Evolutionary conservation across 768 basidiomycete species (phyloP).

Genomic region (Postia placenta): DNA sequence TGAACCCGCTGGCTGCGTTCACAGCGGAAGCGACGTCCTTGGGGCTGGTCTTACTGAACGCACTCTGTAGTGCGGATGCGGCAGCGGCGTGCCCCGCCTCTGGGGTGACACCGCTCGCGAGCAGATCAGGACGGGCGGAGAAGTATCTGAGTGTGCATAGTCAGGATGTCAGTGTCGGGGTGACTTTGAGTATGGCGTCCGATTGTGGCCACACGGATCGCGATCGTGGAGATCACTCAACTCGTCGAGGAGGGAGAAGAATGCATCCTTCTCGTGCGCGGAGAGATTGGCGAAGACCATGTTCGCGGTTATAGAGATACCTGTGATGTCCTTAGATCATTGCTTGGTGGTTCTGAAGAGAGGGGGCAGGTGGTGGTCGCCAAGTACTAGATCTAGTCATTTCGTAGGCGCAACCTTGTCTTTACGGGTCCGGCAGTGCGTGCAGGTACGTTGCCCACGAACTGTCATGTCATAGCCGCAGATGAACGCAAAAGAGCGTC

Average conservation of each 20-base stretch:
- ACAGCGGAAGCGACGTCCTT: conserved; percentile 1
- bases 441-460: too few species aligned
- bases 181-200: background rate
- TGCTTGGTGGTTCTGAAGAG: background rate
- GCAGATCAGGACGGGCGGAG: conserved; percentile 61
- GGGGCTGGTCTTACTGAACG: conserved; percentile 8
- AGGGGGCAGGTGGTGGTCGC: too few species aligned
- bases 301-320: background rate
- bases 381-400: too few species aligned
- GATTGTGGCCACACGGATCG: background rate
- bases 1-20: conserved; percentile 6
- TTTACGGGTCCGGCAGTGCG: too few species aligned
- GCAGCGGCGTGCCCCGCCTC: conserved; percentile 11
- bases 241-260: conserved; percentile 80
- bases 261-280: conserved; percentile 69
- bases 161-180: background rate
- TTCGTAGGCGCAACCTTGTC: too few species aligned
- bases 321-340: background rate
- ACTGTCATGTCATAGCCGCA: too few species aligned
- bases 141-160: conserved; percentile 57
- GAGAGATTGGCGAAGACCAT: conserved; percentile 75
- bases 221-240: conserved; percentile 25
- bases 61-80: conserved; percentile 13
- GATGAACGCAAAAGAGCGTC: too few species aligned
- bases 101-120: conserved; percentile 19